Base-by-base conservation (phyloP, 2,329 filamentous ascomycete genomes). In the Rhinocladiella mackenziei region DNA sequence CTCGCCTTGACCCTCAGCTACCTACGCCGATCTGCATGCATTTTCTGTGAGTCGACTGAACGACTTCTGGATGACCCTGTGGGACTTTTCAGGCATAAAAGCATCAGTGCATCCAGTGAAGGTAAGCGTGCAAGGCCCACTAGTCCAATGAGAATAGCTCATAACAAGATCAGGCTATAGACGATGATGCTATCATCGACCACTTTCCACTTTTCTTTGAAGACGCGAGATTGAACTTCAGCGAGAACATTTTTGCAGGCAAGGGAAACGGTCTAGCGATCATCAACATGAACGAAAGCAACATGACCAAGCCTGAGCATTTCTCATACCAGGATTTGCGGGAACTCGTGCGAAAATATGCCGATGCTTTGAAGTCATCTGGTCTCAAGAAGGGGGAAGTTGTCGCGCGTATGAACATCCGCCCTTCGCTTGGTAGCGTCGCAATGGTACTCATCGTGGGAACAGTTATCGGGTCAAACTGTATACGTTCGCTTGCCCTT, bases 21-120 rank as follows among this genome's bases (percentile, higher is more conserved):
- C n/a, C 19, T 61, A 63, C 3, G 57, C 59, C 33, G 62, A 67
- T 3, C 57, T 69, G 15, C 65, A 69, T 14, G 56, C 51, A 47
- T 70, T 66, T 63, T 65, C 61, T 20, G 60, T 66, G 9, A 48
- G 56, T 1, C 55, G 61, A 11, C 56, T 62, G 5, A 66, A 68
- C 30, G 58, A 65, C 9, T 69, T 70, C 46, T 70, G 67, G 67
- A 56, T 61, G 14, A 60, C 66, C 42, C 46, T 68, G 8, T 67
- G 67, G 46, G 38, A 54, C 9, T 68, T 64, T 14, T 23, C 29
- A 5, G 65, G 2, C 19, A 45, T 29, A 50, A 66, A 6, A 57
- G 62, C 10, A 32, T 54, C 42, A 8, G 53, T 13, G 9, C 30
- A 45, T 17, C 46, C 46, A 45, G 53, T 56, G 11, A 13, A 37